Evolutionary conservation across 805 yeast species (phyloP).

Genomic region (Schwanniomyces polymorphus): DNA sequence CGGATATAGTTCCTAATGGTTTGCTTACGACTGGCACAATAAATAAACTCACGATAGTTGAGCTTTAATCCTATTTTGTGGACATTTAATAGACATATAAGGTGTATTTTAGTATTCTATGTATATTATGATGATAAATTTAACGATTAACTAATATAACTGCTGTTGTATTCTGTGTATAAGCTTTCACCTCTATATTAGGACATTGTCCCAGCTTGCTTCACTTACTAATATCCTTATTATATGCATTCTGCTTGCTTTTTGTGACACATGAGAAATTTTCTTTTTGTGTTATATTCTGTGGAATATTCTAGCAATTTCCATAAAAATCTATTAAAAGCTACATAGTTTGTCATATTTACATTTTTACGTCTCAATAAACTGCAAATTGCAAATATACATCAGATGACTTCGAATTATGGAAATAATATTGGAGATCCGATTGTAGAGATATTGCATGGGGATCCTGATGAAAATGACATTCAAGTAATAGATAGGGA

Average conservation of each 20-base stretch:
- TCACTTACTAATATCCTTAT: too few relatives aligned
- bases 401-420: constrained; percentile 3
- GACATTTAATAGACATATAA: not conserved
- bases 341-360: not conserved
- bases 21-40: not conserved
- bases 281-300: not conserved
- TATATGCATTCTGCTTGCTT: not conserved
- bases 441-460: constrained; percentile 10
- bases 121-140: not conserved
- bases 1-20: constrained; percentile 1
- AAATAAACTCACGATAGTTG: not conserved
- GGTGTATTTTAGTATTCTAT: not conserved
- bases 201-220: too few relatives aligned
- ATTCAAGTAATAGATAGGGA: constrained; percentile 21
- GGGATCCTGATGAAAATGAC: constrained; percentile 15
- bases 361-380: not conserved
- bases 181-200: too few relatives aligned
- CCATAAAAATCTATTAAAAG: constrained; percentile 3
- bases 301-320: constrained; percentile 8
- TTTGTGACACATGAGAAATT: not conserved
- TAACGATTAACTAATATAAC: too few relatives aligned
- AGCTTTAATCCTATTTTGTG: not conserved
- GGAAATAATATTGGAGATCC: constrained; percentile 9
- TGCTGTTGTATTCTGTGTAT: too few relatives aligned
- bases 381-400: constrained; percentile 1